Conservation (phyloP, 2,329 filamentous ascomycete genomes). For the Blastomyces parvus region DNA sequence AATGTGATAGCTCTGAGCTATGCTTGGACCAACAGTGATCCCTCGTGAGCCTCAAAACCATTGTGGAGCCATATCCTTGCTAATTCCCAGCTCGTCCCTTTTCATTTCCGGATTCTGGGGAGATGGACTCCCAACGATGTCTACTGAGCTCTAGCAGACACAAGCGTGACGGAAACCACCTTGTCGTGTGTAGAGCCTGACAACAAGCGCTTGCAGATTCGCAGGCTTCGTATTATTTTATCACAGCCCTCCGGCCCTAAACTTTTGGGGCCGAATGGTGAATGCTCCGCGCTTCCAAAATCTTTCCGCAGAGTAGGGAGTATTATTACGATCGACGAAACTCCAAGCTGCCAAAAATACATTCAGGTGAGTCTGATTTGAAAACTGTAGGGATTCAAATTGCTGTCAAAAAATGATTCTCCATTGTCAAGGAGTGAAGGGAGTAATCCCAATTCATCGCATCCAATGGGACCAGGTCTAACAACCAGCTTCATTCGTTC, state of each 20-base stretch:
- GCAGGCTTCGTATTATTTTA: not conserved
- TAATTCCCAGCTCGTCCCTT: not conserved
- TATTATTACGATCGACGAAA: not conserved
- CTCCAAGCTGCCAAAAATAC: not conserved
- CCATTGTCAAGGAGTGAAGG: not conserved
- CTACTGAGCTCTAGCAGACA: not conserved
- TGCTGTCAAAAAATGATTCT: too few relatives aligned
- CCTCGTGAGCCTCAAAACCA: not conserved
- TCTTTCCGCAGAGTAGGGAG: not conserved
- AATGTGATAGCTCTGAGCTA: not conserved
- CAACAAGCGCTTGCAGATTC: not conserved
- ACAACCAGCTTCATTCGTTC: not conserved
- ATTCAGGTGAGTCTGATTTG: not conserved
- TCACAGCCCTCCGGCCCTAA: not conserved
- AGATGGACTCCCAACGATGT: too few relatives aligned
- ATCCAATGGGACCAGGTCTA: not conserved
- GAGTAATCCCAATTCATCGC: not conserved
- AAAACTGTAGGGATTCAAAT: not conserved
- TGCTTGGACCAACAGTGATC: not conserved
- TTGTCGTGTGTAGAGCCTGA: not conserved
- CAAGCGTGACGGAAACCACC: not conserved
- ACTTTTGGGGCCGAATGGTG: not conserved
- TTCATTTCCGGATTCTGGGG: constrained; percentile 4
- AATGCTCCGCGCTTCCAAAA: not conserved
- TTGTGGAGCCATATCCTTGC: not conserved